A percentile compares a stretch with the other conserved stretches of the same genome.
Evolutionary conservation across 2,329 filamentous ascomycete species (phyloP).

Genomic region (Paramyrothecium sp.): DNA sequence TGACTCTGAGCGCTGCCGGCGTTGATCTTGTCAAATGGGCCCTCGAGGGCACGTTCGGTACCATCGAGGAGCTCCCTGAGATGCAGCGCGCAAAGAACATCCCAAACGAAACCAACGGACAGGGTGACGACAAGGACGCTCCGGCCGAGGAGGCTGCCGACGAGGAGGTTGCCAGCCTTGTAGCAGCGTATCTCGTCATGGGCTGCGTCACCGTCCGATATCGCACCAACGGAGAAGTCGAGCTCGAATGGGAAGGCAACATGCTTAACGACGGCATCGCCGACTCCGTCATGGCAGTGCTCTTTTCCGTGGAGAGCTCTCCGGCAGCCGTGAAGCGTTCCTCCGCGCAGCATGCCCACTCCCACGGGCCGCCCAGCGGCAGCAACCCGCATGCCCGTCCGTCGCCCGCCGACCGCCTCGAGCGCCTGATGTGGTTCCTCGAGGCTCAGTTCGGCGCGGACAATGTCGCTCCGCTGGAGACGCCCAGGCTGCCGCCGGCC

Average conservation of each 20-base stretch:
- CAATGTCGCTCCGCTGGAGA: constrained; percentile 74
- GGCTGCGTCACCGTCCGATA: constrained; percentile 85
- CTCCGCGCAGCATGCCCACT: constrained; percentile 29
- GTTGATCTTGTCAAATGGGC: constrained; percentile 93
- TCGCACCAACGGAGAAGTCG: constrained; percentile 73
- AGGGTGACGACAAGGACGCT: constrained; percentile 32
- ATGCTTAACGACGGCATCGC: constrained; percentile 97
- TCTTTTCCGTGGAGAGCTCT: constrained; percentile 89
- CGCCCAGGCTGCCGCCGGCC: constrained; percentile 50
- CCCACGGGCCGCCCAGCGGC: constrained; percentile 29
- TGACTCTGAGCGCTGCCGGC: constrained; percentile 84
- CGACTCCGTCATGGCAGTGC: constrained; percentile 92
- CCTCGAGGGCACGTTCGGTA: constrained; percentile 89
- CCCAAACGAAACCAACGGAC: constrained; percentile 7
- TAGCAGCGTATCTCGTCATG: constrained; percentile 73
- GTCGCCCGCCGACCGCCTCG: constrained; percentile 72
- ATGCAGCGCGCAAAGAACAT: constrained; percentile 37
- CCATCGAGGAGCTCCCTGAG: constrained; percentile 68
- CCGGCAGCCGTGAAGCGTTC: constrained; percentile 86
- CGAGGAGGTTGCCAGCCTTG: constrained; percentile 57
- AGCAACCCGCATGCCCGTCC: constrained; percentile 73
- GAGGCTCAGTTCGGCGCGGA: constrained; percentile 93
- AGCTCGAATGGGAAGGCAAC: constrained; percentile 96
- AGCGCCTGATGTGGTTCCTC: constrained; percentile 89
- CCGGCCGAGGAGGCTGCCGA: constrained; percentile 46